Base-by-base conservation (phyloP, 2,329 filamentous ascomycete species). In the Lecanicillium sp. region DNA sequence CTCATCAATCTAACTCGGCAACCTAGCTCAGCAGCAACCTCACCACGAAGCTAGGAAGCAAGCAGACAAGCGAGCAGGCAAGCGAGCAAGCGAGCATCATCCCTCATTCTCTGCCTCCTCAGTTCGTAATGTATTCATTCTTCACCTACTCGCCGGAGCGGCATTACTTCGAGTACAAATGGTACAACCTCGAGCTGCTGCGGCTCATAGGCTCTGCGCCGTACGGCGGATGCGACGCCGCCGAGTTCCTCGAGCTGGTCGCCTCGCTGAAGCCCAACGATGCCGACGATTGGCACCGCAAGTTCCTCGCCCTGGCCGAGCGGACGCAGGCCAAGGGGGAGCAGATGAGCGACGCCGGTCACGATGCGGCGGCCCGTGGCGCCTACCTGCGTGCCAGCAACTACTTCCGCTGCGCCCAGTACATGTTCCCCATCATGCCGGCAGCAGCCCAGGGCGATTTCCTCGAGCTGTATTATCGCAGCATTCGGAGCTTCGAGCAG, bases 131-230 rank as follows among this genome's bases (percentile, higher is more conserved):
- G n/a, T n/a, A n/a, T n/a, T n/a, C n/a, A n/a, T n/a, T n/a, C n/a
- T n/a, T n/a, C n/a, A n/a, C n/a, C n/a, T n/a, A n/a, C n/a, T n/a
- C n/a, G n/a, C n/a, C n/a, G n/a, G n/a, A n/a, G n/a, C n/a, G n/a
- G n/a, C n/a, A n/a, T n/a, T n/a, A n/a, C n/a, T n/a, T n/a, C n/a
- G n/a, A n/a, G n/a, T n/a, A n/a, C n/a, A n/a, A n/a, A n/a, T n/a
- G n/a, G n/a, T n/a, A n/a, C 61, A 57, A 73, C 52, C 73, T 74
- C 51, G 70, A 74, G 52, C 54, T 59, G 4, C 41, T 68, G 11
- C 66, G 71, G 5, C 41, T 74, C 20, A 62, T 73, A 5, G 65
- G 62, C 37, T 66, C 55, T 2, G 60, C 68, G 0, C 56, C 61
- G 0, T 55, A 53, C 12, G 61, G 60, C 3, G 71, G 70, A 0